Evolutionary conservation across 495 filamentous ascomycete genomes (phyloP).

Genomic region (Talaromyces nanjingensis): DNA sequence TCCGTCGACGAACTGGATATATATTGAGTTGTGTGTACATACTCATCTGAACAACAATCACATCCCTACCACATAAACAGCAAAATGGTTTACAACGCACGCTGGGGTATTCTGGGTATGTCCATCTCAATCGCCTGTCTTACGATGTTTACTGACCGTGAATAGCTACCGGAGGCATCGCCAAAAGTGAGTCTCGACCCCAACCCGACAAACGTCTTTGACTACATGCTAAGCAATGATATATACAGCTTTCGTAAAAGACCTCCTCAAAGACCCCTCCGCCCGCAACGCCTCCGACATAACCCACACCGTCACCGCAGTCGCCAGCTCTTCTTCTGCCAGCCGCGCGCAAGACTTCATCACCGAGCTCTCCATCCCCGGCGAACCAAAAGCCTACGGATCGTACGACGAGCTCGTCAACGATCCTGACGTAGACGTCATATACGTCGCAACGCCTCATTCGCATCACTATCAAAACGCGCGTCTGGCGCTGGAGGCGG

Average conservation of each 20-base stretch:
- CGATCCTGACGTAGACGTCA: conserved; percentile 73
- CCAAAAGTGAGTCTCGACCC: conserved; percentile 47
- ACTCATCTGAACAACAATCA: background rate
- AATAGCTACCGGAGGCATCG: conserved; percentile 71
- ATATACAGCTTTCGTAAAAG: conserved; percentile 63
- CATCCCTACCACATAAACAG: background rate
- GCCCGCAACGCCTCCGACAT: conserved; percentile 66
- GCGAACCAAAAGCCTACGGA: conserved; percentile 65
- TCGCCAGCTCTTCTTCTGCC: conserved; percentile 66
- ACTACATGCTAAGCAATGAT: background rate
- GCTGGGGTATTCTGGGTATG: conserved; percentile 72
- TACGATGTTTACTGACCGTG: background rate
- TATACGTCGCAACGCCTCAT: conserved; percentile 93
- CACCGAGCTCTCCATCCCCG: conserved; percentile 53
- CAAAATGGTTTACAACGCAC: conserved; percentile 48
- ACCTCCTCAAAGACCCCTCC: conserved; percentile 73
- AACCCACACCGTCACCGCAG: conserved; percentile 71
- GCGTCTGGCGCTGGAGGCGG: conserved; percentile 71
- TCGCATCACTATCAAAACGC: conserved; percentile 93
- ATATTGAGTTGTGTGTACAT: background rate
- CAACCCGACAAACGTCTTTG: background rate
- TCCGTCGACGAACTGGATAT: background rate
- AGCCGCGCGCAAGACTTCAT: conserved; percentile 68
- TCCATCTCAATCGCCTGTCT: background rate
- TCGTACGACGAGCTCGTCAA: conserved; percentile 72